Evolutionary conservation across 441 rosid genomes (phyloP), one percentile per base, ranked within the genome.

Genomic region (Populus trichocarpa): DNA sequence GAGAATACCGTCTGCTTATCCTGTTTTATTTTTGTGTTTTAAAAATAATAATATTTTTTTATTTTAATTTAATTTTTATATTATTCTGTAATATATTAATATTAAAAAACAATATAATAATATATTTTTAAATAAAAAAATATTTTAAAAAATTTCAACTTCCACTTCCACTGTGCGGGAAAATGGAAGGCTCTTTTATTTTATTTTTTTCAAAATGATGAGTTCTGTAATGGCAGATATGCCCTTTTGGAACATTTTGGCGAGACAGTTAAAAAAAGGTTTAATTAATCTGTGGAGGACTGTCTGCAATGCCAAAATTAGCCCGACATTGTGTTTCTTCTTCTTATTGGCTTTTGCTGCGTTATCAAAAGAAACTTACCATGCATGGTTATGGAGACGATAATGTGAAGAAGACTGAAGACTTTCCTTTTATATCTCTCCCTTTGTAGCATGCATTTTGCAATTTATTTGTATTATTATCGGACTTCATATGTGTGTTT

Each of bases 91-190:
- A 6, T 1, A 6, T 33, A 33, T 1, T 33, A 33, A 6, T 33
- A 33, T 33, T 33, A 33, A 33, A 33, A 33, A 6, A 2, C 10
- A 1, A 3, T 3, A 11, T 0, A 38, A 38, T 40, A 40, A 40
- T 11, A 40, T 11, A 40, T 3, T 40, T 11, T 40, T 12, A 40
- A 11, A 33, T 33, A 33, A 33, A 32, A 9, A 40, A 40, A 40
- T 36, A 36, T 0, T 36, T 36, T 1, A 40, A 10, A 40, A 40
- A 32, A 5, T 32, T 32, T 32, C 6, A 0, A 32, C 33, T 32
- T 0, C 6, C 33, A 4, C 20, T 46, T 81, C 68, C 76, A 78
- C 87, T 79, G 87, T 80, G 79, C 68, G 71, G 75, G 81, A 64
- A 77, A 83, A 84, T 74, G 78, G 73, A 76, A 63, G 40, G 71